Percentiles rank a stretch among this genome's conserved stretches.
These are phyloP conservation scores for Mortierella sp. DNA, from an alignment of 371 early-diverging fungal genomes.

Conservation along the genomic window DNA sequence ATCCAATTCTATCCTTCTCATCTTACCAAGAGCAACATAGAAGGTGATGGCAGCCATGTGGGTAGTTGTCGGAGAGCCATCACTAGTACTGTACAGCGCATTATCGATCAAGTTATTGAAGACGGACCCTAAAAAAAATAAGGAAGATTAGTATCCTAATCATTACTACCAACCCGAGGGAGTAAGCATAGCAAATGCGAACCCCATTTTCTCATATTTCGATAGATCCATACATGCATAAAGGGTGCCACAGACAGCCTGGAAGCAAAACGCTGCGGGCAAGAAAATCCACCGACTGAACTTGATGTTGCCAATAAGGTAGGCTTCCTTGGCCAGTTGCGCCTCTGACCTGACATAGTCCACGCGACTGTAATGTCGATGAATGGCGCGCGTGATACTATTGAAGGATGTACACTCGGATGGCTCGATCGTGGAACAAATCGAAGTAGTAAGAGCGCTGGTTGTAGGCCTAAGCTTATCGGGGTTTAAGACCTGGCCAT, in stretches of 20 bases:
- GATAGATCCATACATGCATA: slow-evolving; percentile 65
- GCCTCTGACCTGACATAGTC: slow-evolving; percentile 54
- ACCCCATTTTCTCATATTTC: neutral
- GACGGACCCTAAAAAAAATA: slow-evolving; percentile 64
- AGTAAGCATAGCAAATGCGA: neutral
- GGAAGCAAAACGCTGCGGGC: slow-evolving; percentile 73
- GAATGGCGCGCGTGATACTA: slow-evolving; percentile 31
- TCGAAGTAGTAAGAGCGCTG: slow-evolving; percentile 42
- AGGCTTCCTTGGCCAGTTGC: slow-evolving; percentile 55
- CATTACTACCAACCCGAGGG: no score
- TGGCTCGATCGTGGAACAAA: slow-evolving; percentile 46
- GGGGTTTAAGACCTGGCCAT: slow-evolving; percentile 27
- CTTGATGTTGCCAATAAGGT: slow-evolving; percentile 57
- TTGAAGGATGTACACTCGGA: slow-evolving; percentile 23
- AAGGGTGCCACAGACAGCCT: slow-evolving; percentile 75
- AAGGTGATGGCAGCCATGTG: slow-evolving; percentile 70
- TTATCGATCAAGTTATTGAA: slow-evolving; percentile 75
- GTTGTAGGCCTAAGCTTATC: slow-evolving; percentile 26
- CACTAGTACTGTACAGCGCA: slow-evolving; percentile 59
- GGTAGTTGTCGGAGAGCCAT: slow-evolving; percentile 39
- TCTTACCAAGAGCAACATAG: slow-evolving; percentile 68
- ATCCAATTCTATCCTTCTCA: neutral
- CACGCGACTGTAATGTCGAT: slow-evolving; percentile 57
- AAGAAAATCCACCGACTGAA: slow-evolving; percentile 70
- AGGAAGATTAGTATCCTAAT: no score